Evolutionary conservation across 75 land plant species (phyloP).

Genomic region (Pseudotsuga menziesii): DNA sequence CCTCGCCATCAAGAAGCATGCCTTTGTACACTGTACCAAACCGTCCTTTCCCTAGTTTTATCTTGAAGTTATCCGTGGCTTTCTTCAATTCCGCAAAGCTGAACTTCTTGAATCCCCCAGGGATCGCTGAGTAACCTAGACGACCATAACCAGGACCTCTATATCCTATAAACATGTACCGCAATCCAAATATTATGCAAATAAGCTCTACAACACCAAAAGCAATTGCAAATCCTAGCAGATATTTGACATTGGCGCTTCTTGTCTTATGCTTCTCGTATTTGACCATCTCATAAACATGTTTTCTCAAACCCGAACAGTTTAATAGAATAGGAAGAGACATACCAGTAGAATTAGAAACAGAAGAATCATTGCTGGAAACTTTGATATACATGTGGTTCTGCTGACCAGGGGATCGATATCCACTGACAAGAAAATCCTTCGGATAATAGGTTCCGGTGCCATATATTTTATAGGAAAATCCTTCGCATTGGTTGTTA

Average conservation of each 20-base stretch:
- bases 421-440: conserved; percentile 14
- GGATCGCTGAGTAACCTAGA: no score
- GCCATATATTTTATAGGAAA: conserved; percentile 21
- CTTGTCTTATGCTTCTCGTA: not conserved
- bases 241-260: not conserved
- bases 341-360: not conserved
- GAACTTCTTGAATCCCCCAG: conserved; percentile 9
- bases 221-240: not conserved
- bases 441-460: conserved; percentile 30
- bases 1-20: not conserved
- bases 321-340: not conserved
- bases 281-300: not conserved
- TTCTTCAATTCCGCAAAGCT: conserved; percentile 15
- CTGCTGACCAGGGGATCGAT: not conserved
- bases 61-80: not conserved
- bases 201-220: not conserved
- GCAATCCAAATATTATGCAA: not conserved
- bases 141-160: no score
- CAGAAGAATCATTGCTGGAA: not conserved
- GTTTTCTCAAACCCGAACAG: not conserved
- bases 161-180: not conserved
- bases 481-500: conserved; percentile 25
- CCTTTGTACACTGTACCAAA: conserved; percentile 17
- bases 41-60: conserved; percentile 22
- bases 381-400: conserved; percentile 4